Conservation (phyloP, 148 eudicot species). For the Beta vulgaris region DNA sequence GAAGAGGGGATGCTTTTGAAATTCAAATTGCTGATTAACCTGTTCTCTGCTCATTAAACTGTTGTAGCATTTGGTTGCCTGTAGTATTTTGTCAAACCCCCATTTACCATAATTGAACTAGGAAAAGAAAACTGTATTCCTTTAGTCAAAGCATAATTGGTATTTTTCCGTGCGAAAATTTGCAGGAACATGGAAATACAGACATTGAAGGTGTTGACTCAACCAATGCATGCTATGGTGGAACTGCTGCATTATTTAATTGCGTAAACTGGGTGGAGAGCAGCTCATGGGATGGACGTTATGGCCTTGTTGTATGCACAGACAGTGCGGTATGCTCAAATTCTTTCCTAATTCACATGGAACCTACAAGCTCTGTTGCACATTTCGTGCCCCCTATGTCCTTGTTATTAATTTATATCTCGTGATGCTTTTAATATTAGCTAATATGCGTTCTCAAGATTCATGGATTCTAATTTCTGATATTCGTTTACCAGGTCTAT, state of each 20-base stretch:
- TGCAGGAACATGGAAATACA: slow-evolving; percentile 78
- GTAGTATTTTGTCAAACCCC: too few species aligned
- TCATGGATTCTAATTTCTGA: not conserved
- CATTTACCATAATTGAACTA: not conserved
- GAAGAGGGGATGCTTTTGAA: not conserved
- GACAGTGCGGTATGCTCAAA: slow-evolving; percentile 85
- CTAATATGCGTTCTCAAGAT: not conserved
- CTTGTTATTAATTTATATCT: not conserved
- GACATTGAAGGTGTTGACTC: slow-evolving; percentile 99
- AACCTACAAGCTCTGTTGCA: not conserved
- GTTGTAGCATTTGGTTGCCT: not conserved
- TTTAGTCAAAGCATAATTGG: not conserved
- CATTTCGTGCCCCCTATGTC: not conserved
- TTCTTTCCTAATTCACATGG: slow-evolving; percentile 4
- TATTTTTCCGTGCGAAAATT: slow-evolving; percentile 19
- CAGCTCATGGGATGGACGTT: slow-evolving; percentile 98
- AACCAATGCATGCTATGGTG: slow-evolving; percentile 97
- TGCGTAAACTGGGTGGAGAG: slow-evolving; percentile 99
- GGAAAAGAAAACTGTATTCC: not conserved
- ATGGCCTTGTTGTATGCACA: slow-evolving; percentile 94
- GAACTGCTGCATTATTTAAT: slow-evolving; percentile 94
- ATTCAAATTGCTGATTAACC: not conserved
- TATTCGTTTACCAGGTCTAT: slow-evolving; percentile 61
- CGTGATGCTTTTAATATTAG: not conserved
- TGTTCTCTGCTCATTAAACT: not conserved